Evolutionary conservation across 768 basidiomycete species (phyloP), one percentile per base, ranked within the genome.

Genomic region (Leccinum boreale): DNA sequence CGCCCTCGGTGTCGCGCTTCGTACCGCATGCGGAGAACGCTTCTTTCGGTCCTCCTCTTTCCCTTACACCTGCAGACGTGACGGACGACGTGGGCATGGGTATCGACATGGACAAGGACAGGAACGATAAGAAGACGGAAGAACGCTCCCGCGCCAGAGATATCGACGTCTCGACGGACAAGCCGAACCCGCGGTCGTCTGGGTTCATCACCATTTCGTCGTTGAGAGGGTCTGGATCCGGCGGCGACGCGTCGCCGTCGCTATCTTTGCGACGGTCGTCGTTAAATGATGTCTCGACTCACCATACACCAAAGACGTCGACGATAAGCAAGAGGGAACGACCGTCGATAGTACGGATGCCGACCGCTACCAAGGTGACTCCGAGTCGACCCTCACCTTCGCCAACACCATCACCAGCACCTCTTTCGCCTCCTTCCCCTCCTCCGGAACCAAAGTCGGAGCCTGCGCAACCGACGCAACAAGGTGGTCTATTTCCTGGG

Each of bases 111-210:
- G 17, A 39, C 39, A 11, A 42, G 39, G n/a, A 19, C 39, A 42
- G 4, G 17, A 19, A 42, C 10, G 39, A 42, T 9, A n/a, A 54
- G 1, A 49, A 54, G 15, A 26, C 29, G 5, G 50, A 48, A n/a
- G 62, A 58, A 12, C 28, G 6, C 35, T 58, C 52, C 54, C 53
- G 36, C 46, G 50, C 57, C 29, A 44, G 52, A 39, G 39, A 52
- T 26, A n/a, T 39, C 36, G 36, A 39, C 8, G 24, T 53, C 39
- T 50, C 57, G 9, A 53, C 33, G 3, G 62, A 65, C 50, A 63
- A 60, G 48, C 87, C 88, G 1, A 85, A 90, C 67, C 86, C 87
- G 26, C 84, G 88, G 3, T 90, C 88, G 2, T 89, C 87, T 52
- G 89, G 88, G 1, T 91, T 91, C 63, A 78, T 89, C 19, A 84